These are phyloP conservation scores for Trifolium repens DNA, from an alignment of 306 rosid species.

Conservation along the genomic window DNA sequence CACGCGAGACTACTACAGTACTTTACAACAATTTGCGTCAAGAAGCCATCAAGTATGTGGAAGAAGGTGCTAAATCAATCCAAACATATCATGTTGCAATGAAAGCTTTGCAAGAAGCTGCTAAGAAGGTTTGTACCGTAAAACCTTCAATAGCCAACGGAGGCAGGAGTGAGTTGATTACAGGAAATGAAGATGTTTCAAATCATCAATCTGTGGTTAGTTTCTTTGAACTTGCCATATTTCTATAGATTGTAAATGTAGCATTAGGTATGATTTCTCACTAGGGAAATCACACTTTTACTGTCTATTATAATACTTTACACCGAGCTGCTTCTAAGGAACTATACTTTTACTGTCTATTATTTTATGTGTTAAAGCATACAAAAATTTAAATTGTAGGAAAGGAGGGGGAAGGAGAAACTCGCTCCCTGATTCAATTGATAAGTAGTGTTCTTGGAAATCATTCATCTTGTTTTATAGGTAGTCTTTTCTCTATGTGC, in stretches of 20 bases:
- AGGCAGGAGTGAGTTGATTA: conserved; percentile 57
- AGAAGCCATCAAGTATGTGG: conserved; percentile 87
- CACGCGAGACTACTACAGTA: conserved; percentile 63
- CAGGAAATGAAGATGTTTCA: conserved; percentile 58
- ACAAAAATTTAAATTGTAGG: conserved; percentile 20
- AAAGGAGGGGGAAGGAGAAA: conserved; percentile 10
- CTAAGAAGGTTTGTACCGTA: conserved; percentile 63
- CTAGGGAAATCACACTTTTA: conserved; percentile 22
- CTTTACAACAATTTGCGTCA: conserved; percentile 76
- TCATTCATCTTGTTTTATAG: conserved; percentile 20
- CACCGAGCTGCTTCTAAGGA: conserved; percentile 15
- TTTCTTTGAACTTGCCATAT: conserved; percentile 40
- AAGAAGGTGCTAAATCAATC: conserved; percentile 92
- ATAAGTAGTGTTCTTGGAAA: conserved; percentile 11
- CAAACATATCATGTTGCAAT: conserved; percentile 78
- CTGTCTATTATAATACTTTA: not conserved
- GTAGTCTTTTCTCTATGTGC: not conserved
- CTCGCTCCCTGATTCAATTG: not conserved
- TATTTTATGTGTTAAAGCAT: conserved; percentile 16
- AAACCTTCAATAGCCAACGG: conserved; percentile 63
- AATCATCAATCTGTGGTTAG: conserved; percentile 63
- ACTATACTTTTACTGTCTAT: not conserved
- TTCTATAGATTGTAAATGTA: conserved; percentile 15
- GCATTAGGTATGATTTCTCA: conserved; percentile 9
- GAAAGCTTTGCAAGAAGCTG: conserved; percentile 83